phyloP scores from a whole-genome alignment of 495 filamentous ascomycete genomes.

The Penicillium arizonense region DNA sequence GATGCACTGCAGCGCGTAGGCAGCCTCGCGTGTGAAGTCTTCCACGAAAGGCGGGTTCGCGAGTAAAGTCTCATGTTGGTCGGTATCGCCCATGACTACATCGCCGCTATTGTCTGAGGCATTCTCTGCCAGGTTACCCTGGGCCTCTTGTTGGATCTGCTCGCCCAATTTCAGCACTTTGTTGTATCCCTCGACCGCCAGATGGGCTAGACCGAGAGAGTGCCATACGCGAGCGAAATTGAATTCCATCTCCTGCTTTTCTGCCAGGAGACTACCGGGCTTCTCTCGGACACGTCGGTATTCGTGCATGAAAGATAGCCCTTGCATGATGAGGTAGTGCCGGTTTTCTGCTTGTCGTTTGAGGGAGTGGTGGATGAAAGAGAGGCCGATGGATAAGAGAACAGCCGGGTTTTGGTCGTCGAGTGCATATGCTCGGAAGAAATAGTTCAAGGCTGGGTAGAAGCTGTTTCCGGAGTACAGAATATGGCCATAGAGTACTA shows the following conservation, averaged over 20 bases:
- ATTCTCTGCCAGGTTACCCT: constrained; percentile 15
- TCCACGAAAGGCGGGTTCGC: constrained; percentile 42
- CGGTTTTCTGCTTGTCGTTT: constrained; percentile 88
- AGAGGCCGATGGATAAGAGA: constrained; percentile 65
- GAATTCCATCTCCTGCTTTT: constrained; percentile 82
- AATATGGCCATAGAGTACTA: constrained; percentile 87
- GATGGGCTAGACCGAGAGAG: constrained; percentile 70
- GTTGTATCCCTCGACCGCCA: constrained; percentile 76
- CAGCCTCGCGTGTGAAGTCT: constrained; percentile 70
- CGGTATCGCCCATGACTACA: constrained; percentile 29
- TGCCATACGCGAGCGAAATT: constrained; percentile 84
- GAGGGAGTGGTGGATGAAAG: constrained; percentile 80
- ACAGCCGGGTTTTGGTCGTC: constrained; percentile 74
- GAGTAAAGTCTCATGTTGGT: constrained; percentile 1
- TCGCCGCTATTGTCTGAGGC: constrained; percentile 10
- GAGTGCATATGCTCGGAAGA: constrained; percentile 79
- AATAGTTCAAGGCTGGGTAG: constrained; percentile 83
- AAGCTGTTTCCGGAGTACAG: constrained; percentile 77
- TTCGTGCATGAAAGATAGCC: constrained; percentile 71
- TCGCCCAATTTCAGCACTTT: constrained; percentile 49
- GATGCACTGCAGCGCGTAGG: constrained; percentile 69
- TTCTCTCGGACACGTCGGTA: constrained; percentile 63
- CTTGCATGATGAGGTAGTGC: constrained; percentile 82
- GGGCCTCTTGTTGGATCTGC: constrained; percentile 32
- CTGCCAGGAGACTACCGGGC: constrained; percentile 36